Conservation (phyloP, 2,329 filamentous ascomycete genomes). For the Ramichloridium luteum region DNA sequence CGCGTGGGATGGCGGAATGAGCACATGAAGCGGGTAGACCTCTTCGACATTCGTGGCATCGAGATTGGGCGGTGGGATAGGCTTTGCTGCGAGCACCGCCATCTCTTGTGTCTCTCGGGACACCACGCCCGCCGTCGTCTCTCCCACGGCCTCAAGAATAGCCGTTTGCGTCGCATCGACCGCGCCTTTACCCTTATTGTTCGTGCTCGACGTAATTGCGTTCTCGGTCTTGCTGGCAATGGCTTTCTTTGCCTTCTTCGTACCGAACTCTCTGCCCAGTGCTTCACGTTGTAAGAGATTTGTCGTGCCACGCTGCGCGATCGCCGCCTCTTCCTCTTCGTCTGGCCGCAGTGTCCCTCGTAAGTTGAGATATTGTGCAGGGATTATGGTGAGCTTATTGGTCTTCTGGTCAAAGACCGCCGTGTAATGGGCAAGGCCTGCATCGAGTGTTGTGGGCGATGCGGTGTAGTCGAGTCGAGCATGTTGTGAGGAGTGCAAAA, state of each 20-base stretch:
- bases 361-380: conserved; percentile 44
- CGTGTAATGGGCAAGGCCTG: conserved; percentile 48
- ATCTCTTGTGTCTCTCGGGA: conserved; percentile 51
- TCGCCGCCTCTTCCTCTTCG: conserved; percentile 25
- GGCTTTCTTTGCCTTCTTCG: conserved; percentile 73
- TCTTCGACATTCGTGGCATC: conserved; percentile 55
- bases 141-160: conserved; percentile 47
- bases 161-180: conserved; percentile 45
- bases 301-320: conserved; percentile 33
- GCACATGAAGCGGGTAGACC: conserved; percentile 54
- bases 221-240: conserved; percentile 58
- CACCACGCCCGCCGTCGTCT: conserved; percentile 48
- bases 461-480: conserved; percentile 48
- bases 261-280: conserved; percentile 69
- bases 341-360: conserved; percentile 38
- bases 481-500: conserved; percentile 50
- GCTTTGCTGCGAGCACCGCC: conserved; percentile 55
- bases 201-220: conserved; percentile 42
- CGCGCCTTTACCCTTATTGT: conserved; percentile 36
- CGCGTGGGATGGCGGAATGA: conserved; percentile 58
- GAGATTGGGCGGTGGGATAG: conserved; percentile 58
- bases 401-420: conserved; percentile 46
- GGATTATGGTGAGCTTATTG: conserved; percentile 41
- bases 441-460: conserved; percentile 22
- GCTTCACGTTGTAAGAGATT: conserved; percentile 47